phyloP scores from a whole-genome alignment of 345 rosid genomes.

The Dipteronia dyeriana region DNA sequence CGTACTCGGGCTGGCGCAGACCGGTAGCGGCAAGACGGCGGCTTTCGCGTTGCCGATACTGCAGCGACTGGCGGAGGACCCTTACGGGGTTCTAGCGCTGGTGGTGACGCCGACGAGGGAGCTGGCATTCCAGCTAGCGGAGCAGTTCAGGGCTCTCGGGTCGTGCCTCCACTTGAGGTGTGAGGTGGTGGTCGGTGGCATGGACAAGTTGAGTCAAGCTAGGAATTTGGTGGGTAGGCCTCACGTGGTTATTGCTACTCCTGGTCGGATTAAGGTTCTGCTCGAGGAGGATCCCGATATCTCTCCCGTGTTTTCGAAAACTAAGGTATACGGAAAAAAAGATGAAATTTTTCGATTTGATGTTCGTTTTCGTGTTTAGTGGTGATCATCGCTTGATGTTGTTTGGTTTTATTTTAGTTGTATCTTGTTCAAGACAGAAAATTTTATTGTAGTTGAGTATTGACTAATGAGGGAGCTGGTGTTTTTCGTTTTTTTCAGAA shows the following conservation, averaged over 20 bases:
- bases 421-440: background rate
- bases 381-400: no score
- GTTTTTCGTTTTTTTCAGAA: background rate
- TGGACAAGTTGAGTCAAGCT: constrained; percentile 84
- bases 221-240: constrained; percentile 65
- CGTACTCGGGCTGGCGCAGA: constrained; percentile 87
- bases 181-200: constrained; percentile 85
- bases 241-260: constrained; percentile 86
- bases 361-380: no score
- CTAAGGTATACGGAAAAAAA: constrained; percentile 51
- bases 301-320: constrained; percentile 68
- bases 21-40: constrained; percentile 94
- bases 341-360: no score
- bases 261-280: constrained; percentile 87
- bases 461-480: background rate
- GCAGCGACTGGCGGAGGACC: constrained; percentile 76
- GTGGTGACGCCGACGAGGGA: constrained; percentile 96
- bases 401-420: background rate
- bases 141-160: constrained; percentile 92
- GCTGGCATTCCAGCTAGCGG: constrained; percentile 90
- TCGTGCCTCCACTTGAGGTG: constrained; percentile 80
- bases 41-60: constrained; percentile 95
- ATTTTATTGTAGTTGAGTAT: background rate
- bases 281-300: constrained; percentile 79
- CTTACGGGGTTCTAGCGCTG: constrained; percentile 75